These are phyloP conservation scores for Plectosphaerella sp. DNA, from an alignment of 2,329 filamentous ascomycete species.

Conservation along the genomic window DNA sequence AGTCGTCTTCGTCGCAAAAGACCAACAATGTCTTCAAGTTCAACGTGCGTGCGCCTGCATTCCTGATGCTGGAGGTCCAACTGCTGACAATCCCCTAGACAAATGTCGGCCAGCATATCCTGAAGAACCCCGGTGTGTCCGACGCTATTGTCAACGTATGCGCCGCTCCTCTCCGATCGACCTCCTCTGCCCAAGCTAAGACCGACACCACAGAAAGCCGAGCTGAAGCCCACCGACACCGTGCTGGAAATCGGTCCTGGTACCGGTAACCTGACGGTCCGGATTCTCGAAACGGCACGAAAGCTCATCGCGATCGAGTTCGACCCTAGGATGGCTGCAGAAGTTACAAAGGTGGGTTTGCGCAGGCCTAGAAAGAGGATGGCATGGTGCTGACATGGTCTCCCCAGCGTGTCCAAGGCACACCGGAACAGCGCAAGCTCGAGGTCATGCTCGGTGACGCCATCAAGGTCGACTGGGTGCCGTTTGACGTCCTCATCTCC, in stretches of 20 bases:
- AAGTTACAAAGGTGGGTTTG: constrained; percentile 70
- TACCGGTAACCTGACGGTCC: constrained; percentile 82
- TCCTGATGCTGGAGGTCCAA: not conserved
- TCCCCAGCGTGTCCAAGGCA: constrained; percentile 77
- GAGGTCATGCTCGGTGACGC: constrained; percentile 89
- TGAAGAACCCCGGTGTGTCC: constrained; percentile 86
- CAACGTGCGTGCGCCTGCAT: constrained; percentile 66
- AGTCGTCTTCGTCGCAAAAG: constrained; percentile 8
- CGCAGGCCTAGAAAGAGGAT: not conserved
- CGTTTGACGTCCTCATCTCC: constrained; percentile 79
- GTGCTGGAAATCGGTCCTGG: constrained; percentile 92
- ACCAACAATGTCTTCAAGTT: constrained; percentile 92
- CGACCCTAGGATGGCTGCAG: constrained; percentile 94
- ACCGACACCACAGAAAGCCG: constrained; percentile 64
- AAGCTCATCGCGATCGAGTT: constrained; percentile 82
- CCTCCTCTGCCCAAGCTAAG: not conserved
- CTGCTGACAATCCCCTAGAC: constrained; percentile 3
- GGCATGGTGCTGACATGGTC: constrained; percentile 64
- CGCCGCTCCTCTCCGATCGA: not conserved
- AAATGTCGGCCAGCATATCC: constrained; percentile 59
- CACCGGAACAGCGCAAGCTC: constrained; percentile 74
- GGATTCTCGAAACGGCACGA: constrained; percentile 84
- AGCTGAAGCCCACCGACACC: constrained; percentile 82
- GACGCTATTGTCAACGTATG: constrained; percentile 53
- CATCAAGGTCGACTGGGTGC: constrained; percentile 36